Evolutionary conservation across 495 filamentous ascomycete species (phyloP).

Genomic region (Sordaria brevicollis): DNA sequence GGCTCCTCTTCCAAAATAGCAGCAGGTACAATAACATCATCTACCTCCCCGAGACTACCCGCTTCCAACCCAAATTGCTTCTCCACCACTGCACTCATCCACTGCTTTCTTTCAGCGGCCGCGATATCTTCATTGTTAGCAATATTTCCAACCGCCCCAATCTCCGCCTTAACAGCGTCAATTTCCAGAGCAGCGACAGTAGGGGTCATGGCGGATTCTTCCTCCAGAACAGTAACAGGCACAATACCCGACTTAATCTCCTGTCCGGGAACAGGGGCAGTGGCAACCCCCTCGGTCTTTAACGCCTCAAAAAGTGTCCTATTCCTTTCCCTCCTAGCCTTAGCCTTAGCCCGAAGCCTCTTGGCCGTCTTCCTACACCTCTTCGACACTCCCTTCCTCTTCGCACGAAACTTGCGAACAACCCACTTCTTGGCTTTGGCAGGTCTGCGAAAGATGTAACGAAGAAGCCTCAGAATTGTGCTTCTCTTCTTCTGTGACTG

Average conservation of each 20-base stretch:
- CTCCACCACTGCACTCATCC: too few species aligned
- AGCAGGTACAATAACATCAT: not conserved
- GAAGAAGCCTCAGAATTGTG: not conserved
- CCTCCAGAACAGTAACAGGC: not conserved
- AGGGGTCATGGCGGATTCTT: not conserved
- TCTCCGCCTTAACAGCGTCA: too few species aligned
- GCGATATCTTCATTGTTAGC: too few species aligned
- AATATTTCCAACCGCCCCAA: too few species aligned
- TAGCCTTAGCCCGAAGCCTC: not conserved
- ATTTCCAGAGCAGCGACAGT: too few species aligned
- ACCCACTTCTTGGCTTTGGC: conserved; percentile 17
- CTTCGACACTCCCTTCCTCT: conserved; percentile 11
- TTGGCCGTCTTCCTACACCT: too few species aligned
- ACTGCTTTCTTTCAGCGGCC: too few species aligned
- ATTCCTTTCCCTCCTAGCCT: not conserved
- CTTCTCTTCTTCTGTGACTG: not conserved
- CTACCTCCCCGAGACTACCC: too few species aligned
- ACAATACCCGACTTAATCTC: not conserved
- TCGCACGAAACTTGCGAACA: conserved; percentile 8
- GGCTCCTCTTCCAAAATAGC: not conserved
- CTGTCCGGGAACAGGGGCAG: not conserved
- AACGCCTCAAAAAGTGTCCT: not conserved
- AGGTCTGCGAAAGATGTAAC: not conserved
- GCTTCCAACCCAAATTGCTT: too few species aligned
- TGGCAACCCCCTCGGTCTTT: not conserved